Conservation (phyloP, 805 yeast genomes). For the Zygosaccharomyces pseudorouxii region DNA sequence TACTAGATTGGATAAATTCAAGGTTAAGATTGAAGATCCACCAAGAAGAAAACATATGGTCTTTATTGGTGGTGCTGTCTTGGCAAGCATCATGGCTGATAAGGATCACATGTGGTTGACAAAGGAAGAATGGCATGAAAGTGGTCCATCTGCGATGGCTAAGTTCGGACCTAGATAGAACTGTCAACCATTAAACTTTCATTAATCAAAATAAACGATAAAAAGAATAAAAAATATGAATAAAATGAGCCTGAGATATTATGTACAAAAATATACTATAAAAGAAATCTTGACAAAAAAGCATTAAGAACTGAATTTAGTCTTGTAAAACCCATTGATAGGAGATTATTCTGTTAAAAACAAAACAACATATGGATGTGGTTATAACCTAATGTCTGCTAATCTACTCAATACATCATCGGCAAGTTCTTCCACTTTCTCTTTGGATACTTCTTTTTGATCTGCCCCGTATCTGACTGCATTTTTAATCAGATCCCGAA, state of each 20-base stretch:
- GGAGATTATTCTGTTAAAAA: background rate
- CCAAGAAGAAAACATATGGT: constrained; percentile 99
- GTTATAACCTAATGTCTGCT: constrained; percentile 28
- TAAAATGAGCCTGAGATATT: background rate
- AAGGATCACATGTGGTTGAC: constrained; percentile 98
- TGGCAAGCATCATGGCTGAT: constrained; percentile 97
- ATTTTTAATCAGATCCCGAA: constrained; percentile 66
- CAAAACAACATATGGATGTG: background rate
- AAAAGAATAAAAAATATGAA: background rate
- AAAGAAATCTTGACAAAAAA: background rate
- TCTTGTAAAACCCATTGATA: no score
- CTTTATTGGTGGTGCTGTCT: constrained; percentile 95
- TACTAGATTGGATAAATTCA: constrained; percentile 79
- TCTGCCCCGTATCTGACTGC: constrained; percentile 70
- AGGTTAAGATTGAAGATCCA: constrained; percentile 96
- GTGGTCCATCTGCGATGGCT: constrained; percentile 76
- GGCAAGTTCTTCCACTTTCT: constrained; percentile 45
- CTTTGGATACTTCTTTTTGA: constrained; percentile 39
- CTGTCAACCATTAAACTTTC: background rate
- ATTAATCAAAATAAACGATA: constrained; percentile 1
- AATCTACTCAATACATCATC: constrained; percentile 55
- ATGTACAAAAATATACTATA: background rate
- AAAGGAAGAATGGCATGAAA: constrained; percentile 96
- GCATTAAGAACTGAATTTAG: background rate
- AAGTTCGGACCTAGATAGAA: constrained; percentile 87